Evolutionary conservation across 1,284 basidiomycete genomes (phyloP).

Genomic region (Leccinum proliferum): DNA sequence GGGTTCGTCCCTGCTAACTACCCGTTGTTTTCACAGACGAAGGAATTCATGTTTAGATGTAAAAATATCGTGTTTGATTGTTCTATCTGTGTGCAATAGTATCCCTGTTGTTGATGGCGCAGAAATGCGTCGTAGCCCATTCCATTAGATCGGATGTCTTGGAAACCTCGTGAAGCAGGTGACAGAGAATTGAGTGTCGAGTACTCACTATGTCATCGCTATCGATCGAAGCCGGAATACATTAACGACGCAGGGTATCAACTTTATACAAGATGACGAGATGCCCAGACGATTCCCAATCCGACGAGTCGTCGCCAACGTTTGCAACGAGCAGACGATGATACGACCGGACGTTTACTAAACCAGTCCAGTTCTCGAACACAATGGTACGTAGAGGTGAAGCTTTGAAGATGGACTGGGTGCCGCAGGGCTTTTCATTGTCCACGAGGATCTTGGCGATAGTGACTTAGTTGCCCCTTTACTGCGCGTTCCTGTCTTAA

Average conservation of each 20-base stretch:
- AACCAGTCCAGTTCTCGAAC: conserved; percentile 1
- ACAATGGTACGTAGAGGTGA: background rate
- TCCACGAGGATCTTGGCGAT: conserved; percentile 2
- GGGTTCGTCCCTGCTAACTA: background rate
- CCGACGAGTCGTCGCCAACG: conserved; percentile 1
- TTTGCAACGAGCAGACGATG: conserved; percentile 3
- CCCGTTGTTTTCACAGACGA: background rate
- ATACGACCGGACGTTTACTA: conserved; percentile 4
- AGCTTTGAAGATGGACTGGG: background rate
- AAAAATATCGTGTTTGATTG: background rate
- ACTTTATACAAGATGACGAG: background rate
- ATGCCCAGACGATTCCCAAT: background rate
- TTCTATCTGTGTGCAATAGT: background rate
- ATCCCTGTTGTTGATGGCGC: background rate
- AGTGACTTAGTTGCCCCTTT: background rate
- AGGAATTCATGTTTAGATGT: background rate
- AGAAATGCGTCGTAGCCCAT: background rate
- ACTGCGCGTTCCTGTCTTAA: no score
- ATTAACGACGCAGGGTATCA: background rate
- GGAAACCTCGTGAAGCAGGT: background rate
- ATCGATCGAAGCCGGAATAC: background rate
- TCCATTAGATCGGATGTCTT: background rate
- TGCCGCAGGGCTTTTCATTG: conserved; percentile 1
- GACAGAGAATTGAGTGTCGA: background rate
- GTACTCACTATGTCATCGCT: background rate